Evolutionary conservation across 768 basidiomycete genomes (phyloP).

Genomic region (Mycena pura): DNA sequence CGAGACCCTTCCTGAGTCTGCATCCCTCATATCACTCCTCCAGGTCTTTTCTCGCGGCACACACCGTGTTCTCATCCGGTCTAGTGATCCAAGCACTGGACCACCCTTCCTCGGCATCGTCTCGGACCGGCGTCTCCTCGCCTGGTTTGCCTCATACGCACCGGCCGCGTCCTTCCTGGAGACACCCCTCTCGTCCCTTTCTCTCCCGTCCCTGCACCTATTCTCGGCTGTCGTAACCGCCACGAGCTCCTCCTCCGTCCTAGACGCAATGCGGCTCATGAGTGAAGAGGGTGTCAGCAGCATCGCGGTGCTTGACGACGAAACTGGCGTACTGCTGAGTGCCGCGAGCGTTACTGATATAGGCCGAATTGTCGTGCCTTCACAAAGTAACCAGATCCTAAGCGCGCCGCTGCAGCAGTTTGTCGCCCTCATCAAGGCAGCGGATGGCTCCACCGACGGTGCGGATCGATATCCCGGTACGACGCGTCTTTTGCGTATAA

Average conservation of each 20-base stretch:
- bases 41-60: slow-evolving; percentile 72
- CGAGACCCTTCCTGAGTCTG: slow-evolving; percentile 64
- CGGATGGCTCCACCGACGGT: slow-evolving; percentile 81
- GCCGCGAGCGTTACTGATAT: slow-evolving; percentile 86
- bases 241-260: slow-evolving; percentile 63
- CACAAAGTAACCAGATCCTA: slow-evolving; percentile 80
- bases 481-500: background rate
- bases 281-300: slow-evolving; percentile 87
- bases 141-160: slow-evolving; percentile 71
- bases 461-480: slow-evolving; percentile 80
- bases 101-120: slow-evolving; percentile 75
- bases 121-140: slow-evolving; percentile 74
- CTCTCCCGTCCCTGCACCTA: slow-evolving; percentile 70
- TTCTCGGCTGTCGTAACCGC: slow-evolving; percentile 69
- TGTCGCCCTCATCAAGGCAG: slow-evolving; percentile 76
- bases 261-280: slow-evolving; percentile 87
- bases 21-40: slow-evolving; percentile 67
- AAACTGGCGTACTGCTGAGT: slow-evolving; percentile 66
- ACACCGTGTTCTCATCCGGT: slow-evolving; percentile 71
- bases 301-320: slow-evolving; percentile 77
- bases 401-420: slow-evolving; percentile 73
- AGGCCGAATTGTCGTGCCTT: slow-evolving; percentile 81
- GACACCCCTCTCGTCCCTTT: slow-evolving; percentile 60
- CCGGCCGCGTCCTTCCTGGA: slow-evolving; percentile 48
- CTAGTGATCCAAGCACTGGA: slow-evolving; percentile 44